Evolutionary conservation across 1,284 basidiomycete species (phyloP), one percentile per base, ranked within the genome.

Genomic region (Austroboletus sp.): DNA sequence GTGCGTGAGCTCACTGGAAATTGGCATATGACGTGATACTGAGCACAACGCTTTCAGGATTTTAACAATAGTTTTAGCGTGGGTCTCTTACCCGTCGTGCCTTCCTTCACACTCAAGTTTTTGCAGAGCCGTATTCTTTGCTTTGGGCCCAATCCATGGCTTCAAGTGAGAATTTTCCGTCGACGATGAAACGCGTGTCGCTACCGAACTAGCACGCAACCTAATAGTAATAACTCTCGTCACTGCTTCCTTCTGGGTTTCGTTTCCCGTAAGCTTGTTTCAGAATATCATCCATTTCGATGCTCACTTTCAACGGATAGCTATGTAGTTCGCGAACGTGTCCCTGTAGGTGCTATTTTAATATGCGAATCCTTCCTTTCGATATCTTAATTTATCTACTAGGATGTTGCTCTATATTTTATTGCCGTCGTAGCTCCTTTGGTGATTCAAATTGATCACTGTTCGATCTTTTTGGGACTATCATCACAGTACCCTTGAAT

Each of bases 381-480:
- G 21, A 25, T 32, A 34, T 35, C 35, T 29, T 30, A 30, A 1
- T 37, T 26, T 35, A 26, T 13, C 7, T 49, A 82, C 8, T 49
- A 82, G 78, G 68, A 73, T 54, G 53, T 72, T 39, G 75, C 79
- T 7, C 66, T 92, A 2, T 79, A 80, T 56, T 59, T 88, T 32
- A 82, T 93, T 46, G 80, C 81, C 31, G 62, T 85, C 35, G 76
- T 79, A 4, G 71, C 84, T 3, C 89, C 91, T 0, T 61, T 87
- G 4, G 55, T 82, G 13, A 66, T 90, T 31, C 79, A 90, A 55
- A 72, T 51, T 82, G 17, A 46, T 85, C 8, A 81, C 89, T 15
- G 69, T 89, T 10, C 77, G 85, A 16, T 86, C 82, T 5, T 80
- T 82, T 67, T 96, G 92, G 90, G 94, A 97, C 58, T 71, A 87